phyloP scores from a whole-genome alignment of 768 basidiomycete genomes.

The Phanerodontia chrysosporium region DNA sequence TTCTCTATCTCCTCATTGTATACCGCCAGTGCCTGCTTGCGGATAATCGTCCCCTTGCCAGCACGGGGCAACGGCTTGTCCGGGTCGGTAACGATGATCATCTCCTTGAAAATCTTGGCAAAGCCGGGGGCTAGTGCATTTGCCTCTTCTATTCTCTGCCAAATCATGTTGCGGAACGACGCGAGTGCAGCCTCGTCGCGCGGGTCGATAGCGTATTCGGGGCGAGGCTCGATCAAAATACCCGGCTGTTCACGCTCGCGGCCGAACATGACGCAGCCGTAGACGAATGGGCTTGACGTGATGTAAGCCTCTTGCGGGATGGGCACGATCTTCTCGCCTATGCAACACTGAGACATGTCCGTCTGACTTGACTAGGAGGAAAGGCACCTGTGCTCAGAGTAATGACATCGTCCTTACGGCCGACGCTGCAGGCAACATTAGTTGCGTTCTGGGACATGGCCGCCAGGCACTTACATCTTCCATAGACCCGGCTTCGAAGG shows the following conservation, averaged over 20 bases:
- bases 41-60: conserved; percentile 43
- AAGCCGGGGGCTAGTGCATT: conserved; percentile 23
- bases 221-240: conserved; percentile 12
- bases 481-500: conserved; percentile 15
- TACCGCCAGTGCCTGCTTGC: conserved; percentile 33
- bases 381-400: conserved; percentile 20
- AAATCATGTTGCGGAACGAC: conserved; percentile 12
- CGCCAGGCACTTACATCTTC: conserved; percentile 29
- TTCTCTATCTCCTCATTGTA: conserved; percentile 46
- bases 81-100: conserved; percentile 42
- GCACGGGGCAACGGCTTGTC: conserved; percentile 44
- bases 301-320: conserved; percentile 10
- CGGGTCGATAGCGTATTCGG: conserved; percentile 7
- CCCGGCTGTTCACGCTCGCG: conserved; percentile 14
- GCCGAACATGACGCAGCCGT: conserved; percentile 16
- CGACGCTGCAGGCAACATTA: conserved; percentile 21
- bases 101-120: conserved; percentile 42
- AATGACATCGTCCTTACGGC: conserved; percentile 42
- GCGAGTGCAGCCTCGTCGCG: conserved; percentile 3
- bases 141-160: conserved; percentile 22
- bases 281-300: conserved; percentile 2
- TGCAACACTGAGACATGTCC: background rate
- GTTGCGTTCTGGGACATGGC: too few relatives aligned
- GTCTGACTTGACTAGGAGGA: conserved; percentile 18
- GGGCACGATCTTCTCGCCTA: conserved; percentile 15